phyloP scores from a whole-genome alignment of 2,329 filamentous ascomycete genomes.

The Penicillium brasilianum region DNA sequence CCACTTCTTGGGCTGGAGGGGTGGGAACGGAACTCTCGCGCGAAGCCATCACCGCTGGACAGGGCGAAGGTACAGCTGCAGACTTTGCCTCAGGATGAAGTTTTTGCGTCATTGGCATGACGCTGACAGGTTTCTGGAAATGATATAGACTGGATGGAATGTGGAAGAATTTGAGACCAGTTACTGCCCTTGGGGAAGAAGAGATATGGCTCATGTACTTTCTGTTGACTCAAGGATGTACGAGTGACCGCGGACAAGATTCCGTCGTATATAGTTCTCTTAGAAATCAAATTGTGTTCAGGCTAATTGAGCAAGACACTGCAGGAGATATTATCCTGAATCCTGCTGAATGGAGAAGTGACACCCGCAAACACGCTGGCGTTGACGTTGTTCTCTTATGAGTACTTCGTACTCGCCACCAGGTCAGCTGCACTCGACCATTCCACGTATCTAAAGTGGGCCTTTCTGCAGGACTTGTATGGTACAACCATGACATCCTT shows the following conservation, averaged over 20 bases:
- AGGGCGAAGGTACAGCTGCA: not conserved
- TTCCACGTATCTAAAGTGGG: not conserved
- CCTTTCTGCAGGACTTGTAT: not conserved
- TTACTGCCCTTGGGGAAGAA: not conserved
- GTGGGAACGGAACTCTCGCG: not conserved
- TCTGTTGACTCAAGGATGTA: not conserved
- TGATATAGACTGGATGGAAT: not conserved
- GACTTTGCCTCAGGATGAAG: not conserved
- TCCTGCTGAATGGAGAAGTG: not conserved
- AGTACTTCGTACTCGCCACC: not conserved
- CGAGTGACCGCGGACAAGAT: not conserved
- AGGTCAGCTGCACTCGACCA: not conserved
- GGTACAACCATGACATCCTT: not conserved
- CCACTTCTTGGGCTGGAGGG: not conserved
- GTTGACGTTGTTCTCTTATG: not conserved
- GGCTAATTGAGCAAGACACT: not conserved
- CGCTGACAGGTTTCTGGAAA: not conserved
- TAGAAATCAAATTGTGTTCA: not conserved
- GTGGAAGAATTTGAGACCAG: not conserved
- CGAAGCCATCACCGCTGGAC: not conserved
- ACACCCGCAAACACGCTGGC: not conserved
- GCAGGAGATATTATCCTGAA: not conserved
- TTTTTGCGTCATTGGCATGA: not conserved
- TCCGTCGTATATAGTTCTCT: not conserved
- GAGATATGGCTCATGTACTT: not conserved